These are phyloP conservation scores for Carallia pectinifolia DNA, from an alignment of 345 rosid species.

Conservation along the genomic window DNA sequence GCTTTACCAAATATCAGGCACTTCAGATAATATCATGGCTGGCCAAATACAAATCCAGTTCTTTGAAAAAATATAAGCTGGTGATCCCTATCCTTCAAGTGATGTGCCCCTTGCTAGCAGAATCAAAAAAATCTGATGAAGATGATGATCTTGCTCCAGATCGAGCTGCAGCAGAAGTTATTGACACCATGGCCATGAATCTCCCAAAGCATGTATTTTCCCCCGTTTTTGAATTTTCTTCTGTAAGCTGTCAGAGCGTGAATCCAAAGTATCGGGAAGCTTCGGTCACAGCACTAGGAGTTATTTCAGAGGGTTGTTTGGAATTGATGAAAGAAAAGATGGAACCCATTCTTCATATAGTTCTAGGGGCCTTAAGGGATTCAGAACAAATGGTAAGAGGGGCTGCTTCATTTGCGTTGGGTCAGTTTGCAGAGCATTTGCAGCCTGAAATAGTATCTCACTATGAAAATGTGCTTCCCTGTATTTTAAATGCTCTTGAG, in stretches of 20 bases:
- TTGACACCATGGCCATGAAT: slow-evolving; percentile 93
- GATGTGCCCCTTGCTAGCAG: slow-evolving; percentile 95
- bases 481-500: slow-evolving; percentile 87
- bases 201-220: slow-evolving; percentile 83
- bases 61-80: slow-evolving; percentile 82
- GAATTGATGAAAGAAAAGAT: slow-evolving; percentile 80
- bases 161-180: slow-evolving; percentile 99
- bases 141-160: slow-evolving; percentile 99
- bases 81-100: slow-evolving; percentile 88
- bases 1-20: slow-evolving; percentile 58
- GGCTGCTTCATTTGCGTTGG: slow-evolving; percentile 96
- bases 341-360: slow-evolving; percentile 80
- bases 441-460: slow-evolving; percentile 94
- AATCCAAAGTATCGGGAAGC: slow-evolving; percentile 93
- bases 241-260: slow-evolving; percentile 61
- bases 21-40: slow-evolving; percentile 98
- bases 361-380: slow-evolving; percentile 81
- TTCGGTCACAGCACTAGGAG: slow-evolving; percentile 88
- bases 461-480: slow-evolving; percentile 83
- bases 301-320: slow-evolving; percentile 91
- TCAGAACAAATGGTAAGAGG: slow-evolving; percentile 97
- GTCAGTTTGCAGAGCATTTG: slow-evolving; percentile 96
- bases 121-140: slow-evolving; percentile 64
- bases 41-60: slow-evolving; percentile 85
- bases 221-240: slow-evolving; percentile 83